Evolutionary conservation across 441 rosid species (phyloP), one percentile per base, ranked within the genome.

Genomic region (Euphorbia schlechtendalii): DNA sequence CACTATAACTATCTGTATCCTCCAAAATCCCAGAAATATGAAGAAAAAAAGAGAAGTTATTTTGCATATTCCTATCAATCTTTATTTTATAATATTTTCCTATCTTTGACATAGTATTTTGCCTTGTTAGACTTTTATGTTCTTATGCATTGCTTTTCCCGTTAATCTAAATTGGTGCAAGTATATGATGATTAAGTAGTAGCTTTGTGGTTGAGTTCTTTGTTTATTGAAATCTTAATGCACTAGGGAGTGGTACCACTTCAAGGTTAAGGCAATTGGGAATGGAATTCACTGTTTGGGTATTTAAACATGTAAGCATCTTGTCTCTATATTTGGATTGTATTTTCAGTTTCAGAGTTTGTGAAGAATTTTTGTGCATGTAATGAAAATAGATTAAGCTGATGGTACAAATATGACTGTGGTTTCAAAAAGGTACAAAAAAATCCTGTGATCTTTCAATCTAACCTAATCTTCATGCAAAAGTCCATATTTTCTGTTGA

Each of bases 221-320:
- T 43, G 40, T 40, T 24, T 54, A 18, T 59, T 72, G 59, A 65
- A 57, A 67, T 72, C 56, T 73, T 34, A 72, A 72, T 69, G 43
- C 66, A 67, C 66, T 71, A 90, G 99, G 99, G 64, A 82, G 36
- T 72, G 87, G 87, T 73, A 90, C 97, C 56, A 94, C 96, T 61
- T 80, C 86, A 70, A 87, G 96, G 86, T 76, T 94, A 81, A 90
- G 88, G 86, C 99, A 89, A 77, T 73, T 90, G 81, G 97, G 99
- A 65, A 94, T 94, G 99, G 99, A 94, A 74, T 94, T 94, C 81
- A 87, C 97, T 43, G 97, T 94, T 61, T 94, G 97, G 99, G 99
- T 89, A 69, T 94, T 94, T 77, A 94, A 94, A 84, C 99, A 94
- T 77, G 97, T 94, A 83, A 83, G 84, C 63, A 53, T 67, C 58